Evolutionary conservation across 768 basidiomycete genomes (phyloP), one percentile per base, ranked within the genome.

Genomic region (Hypholoma fasciculare): DNA sequence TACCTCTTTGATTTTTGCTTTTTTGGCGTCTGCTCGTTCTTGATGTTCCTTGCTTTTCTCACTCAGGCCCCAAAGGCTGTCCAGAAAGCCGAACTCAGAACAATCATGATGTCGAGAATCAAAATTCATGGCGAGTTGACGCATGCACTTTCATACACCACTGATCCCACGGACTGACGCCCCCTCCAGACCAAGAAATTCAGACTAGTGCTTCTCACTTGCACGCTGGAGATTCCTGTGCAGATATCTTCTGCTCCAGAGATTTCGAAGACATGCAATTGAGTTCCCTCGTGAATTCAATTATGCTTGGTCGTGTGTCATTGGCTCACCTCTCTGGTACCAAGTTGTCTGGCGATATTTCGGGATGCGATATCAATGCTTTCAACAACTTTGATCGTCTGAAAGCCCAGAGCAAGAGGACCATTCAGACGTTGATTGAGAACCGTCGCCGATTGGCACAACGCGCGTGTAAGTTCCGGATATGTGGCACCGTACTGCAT

Each of bases 361-460:
- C 52, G 3, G 52, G 52, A 13, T 54, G 36, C n/a, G 40, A 56
- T 52, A 42, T 56, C 23, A 39, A 44, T 16, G 9, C 48, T 11
- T 16, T 46, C 14, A 55, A 58, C 19, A 61, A 51, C 34, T 61
- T 62, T 26, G 52, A 54, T 12, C 61, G 61, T 27, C 37, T 65
- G 37, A 58, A 49, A 47, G 51, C 44, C 9, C 56, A 57, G n/a
- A 65, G 64, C 49, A 54, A 37, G 40, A 56, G 55, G 47, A 61
- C 61, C 0, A 39, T 62, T 14, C 44, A 61, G 5, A 46, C 52
- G 7, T 47, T 65, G 6, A 44, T 50, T 12, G 36, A 54, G 30
- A 61, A 61, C 39, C 61, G 64, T 19, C 58, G 46, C 27, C 52
- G 26, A 17, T 47, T 58, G 51, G 39, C 51, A 2, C 26, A 54